Evolutionary conservation across 768 basidiomycete species (phyloP).

Genomic region (Vararia minispora): DNA sequence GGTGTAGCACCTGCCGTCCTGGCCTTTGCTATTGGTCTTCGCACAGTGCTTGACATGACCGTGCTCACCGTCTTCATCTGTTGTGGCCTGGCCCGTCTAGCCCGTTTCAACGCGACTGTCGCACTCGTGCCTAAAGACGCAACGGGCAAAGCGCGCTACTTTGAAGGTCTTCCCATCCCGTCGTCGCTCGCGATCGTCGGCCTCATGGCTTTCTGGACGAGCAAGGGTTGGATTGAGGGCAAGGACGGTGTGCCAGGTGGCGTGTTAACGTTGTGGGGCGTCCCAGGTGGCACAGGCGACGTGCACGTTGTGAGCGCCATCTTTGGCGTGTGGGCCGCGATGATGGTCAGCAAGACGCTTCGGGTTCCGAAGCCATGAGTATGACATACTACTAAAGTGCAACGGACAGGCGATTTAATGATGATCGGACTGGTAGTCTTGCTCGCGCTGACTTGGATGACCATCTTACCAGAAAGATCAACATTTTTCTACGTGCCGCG

Average conservation of each 20-base stretch:
- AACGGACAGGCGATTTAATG: neutral
- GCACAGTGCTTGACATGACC: constrained; percentile 85
- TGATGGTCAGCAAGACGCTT: constrained; percentile 98
- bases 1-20: constrained; percentile 94
- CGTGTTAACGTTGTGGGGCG: constrained; percentile 62
- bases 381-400: no score
- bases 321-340: constrained; percentile 83
- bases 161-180: constrained; percentile 96
- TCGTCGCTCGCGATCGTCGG: constrained; percentile 75
- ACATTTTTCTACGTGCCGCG: no score
- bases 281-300: constrained; percentile 66
- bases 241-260: constrained; percentile 68
- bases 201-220: constrained; percentile 72
- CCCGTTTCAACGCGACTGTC: constrained; percentile 97
- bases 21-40: constrained; percentile 82
- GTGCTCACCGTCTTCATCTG: constrained; percentile 86
- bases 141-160: constrained; percentile 85
- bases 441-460: neutral
- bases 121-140: constrained; percentile 84
- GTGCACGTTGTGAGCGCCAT: constrained; percentile 69
- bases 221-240: constrained; percentile 76
- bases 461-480: no score
- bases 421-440: neutral
- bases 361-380: constrained; percentile 66
- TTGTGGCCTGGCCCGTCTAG: constrained; percentile 91